Conservation (phyloP, 495 filamentous ascomycete species). For the Penicillium canariense region DNA sequence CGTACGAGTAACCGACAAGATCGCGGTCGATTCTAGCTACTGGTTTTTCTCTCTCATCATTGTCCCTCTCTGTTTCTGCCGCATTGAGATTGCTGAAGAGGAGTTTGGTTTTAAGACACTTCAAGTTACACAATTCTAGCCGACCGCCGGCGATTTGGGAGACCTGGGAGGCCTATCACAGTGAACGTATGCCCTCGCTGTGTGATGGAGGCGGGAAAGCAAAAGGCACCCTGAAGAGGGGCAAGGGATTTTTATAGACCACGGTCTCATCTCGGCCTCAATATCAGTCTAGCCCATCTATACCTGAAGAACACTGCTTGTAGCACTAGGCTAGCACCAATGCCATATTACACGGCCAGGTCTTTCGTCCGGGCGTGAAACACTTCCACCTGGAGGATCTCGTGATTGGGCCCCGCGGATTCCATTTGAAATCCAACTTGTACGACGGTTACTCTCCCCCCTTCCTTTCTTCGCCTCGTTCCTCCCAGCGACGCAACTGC, state of each 20-base stretch:
- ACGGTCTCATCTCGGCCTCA: not conserved
- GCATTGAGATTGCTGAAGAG: not conserved
- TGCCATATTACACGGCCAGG: not conserved
- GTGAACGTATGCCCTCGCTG: conserved; percentile 7
- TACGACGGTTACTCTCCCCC: conserved; percentile 21
- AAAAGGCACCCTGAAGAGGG: not conserved
- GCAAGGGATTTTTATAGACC: conserved; percentile 7
- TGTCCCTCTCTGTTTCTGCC: not conserved
- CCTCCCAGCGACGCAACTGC: not conserved
- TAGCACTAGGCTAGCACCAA: not conserved
- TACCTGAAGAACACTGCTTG: not conserved
- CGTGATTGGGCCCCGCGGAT: conserved; percentile 10
- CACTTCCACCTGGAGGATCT: not conserved
- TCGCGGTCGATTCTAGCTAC: not conserved
- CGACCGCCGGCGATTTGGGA: not conserved
- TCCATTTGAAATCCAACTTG: conserved; percentile 14
- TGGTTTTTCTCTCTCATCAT: not conserved
- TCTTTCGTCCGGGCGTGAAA: not conserved
- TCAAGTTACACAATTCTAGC: conserved; percentile 26
- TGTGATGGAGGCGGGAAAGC: conserved; percentile 18
- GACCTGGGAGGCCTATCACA: conserved; percentile 15
- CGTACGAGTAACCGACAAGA: not conserved
- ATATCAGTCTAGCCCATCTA: not conserved
- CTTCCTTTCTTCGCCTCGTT: conserved; percentile 1
- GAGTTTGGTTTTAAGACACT: conserved; percentile 16